Evolutionary conservation across 129 eudicot species (phyloP), one percentile per base, ranked within the genome.

Genomic region (Chrysanthemum lavandulifolium): DNA sequence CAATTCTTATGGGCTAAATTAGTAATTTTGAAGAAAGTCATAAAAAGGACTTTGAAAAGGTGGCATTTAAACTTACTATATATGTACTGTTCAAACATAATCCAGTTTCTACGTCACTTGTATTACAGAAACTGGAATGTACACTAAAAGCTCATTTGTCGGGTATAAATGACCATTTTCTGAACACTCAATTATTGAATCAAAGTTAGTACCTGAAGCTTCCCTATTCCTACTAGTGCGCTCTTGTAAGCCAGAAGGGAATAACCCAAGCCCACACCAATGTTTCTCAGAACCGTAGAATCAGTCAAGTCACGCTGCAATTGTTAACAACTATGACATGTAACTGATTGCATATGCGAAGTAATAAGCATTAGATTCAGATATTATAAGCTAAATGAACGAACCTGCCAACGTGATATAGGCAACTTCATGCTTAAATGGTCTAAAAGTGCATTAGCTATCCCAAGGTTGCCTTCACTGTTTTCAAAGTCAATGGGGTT

Each of bases 401-500:
- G 48, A 78, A 94, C 98, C 99, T 94, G 99, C 96, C 91, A 90
- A 0, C 99, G 96, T 47, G 99, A 95, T 59, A 95, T 86, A 40
- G 99, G 94, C 77, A 95, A 80, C 77, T 91, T 95, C 61, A 69
- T 75, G 83, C 97, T 90, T 62, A 95, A 74, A 79, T 83, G 97
- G 74, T 89, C 83, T 63, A 95, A 77, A 78, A 79, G 78, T 66
- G 84, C 96, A 86, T 88, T 86, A 47, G 96, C 97, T 50, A 86
- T 78, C 68, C 97, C 97, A 61, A 91, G 86, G 75, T 95, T 95
- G 68, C 99, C 99, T 85, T 95, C 99, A 61, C 99, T 95, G 62
- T 95, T 90, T 76, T 95, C 97, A 82, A 95, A 95, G 84, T 95
- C 91, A 62, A 95, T 90, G 47, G 99, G 99, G 79, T 95, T 95